These are phyloP conservation scores for Globisporangium ultimum DNA, from an alignment of 352 stramenopile genomes.

Conservation along the genomic window DNA sequence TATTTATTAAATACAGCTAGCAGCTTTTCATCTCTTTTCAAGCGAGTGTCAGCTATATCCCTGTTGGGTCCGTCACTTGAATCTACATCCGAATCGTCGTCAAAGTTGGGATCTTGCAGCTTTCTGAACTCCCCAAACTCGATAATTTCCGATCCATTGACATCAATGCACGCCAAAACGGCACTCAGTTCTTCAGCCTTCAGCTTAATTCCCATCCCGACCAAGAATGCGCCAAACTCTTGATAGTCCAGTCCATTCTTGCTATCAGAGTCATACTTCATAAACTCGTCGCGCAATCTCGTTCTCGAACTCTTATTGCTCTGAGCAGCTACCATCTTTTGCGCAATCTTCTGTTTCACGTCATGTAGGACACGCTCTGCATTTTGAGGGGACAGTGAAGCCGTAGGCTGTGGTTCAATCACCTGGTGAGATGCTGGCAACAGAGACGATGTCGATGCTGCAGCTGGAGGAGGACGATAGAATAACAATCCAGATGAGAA, in stretches of 20 bases:
- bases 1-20: slow-evolving; percentile 34
- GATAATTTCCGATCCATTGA: slow-evolving; percentile 39
- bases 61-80: background rate
- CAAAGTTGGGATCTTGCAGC: slow-evolving; percentile 9
- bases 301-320: slow-evolving; percentile 14
- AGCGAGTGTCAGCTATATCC: slow-evolving; percentile 1
- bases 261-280: slow-evolving; percentile 46
- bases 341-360: slow-evolving; percentile 22
- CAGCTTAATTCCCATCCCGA: slow-evolving; percentile 55
- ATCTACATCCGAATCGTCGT: slow-evolving; percentile 1
- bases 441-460: background rate
- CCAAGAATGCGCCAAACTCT: slow-evolving; percentile 56
- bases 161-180: slow-evolving; percentile 39
- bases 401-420: background rate
- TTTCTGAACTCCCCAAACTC: slow-evolving; percentile 41
- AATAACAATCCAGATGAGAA: slow-evolving; percentile 68
- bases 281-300: slow-evolving; percentile 38
- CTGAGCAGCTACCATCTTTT: slow-evolving; percentile 16
- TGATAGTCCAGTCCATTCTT: slow-evolving; percentile 49
- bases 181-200: slow-evolving; percentile 32
- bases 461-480: slow-evolving; percentile 34
- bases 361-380: slow-evolving; percentile 19
- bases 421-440: background rate
- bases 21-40: slow-evolving; percentile 11
- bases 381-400: slow-evolving; percentile 9